Conservation (phyloP, 2,329 filamentous ascomycete species). For the Cladobotryum mycophilum region DNA sequence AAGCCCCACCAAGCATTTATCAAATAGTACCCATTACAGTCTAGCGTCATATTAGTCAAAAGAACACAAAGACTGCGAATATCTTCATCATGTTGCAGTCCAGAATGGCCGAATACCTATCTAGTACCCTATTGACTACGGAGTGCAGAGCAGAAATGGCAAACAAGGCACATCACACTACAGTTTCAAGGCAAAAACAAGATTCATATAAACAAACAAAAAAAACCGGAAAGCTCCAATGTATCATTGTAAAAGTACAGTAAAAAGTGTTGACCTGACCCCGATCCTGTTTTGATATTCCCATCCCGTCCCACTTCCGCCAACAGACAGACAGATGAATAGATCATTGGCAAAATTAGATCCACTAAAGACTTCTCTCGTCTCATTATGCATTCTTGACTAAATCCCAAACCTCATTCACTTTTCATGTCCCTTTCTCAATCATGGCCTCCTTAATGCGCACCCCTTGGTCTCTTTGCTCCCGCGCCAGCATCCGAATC, state of each 20-base stretch:
- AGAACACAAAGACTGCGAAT: too few relatives aligned
- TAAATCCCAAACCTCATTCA: background rate
- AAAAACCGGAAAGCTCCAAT: slow-evolving; percentile 1
- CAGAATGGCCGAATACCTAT: too few relatives aligned
- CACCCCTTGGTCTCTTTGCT: slow-evolving; percentile 37
- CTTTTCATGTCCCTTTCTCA: background rate
- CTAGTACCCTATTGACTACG: too few relatives aligned
- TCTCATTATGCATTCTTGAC: slow-evolving; percentile 8
- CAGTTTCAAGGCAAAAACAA: too few relatives aligned
- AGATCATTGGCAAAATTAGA: background rate
- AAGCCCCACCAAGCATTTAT: too few relatives aligned
- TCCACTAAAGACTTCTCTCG: slow-evolving; percentile 1
- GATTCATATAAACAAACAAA: background rate
- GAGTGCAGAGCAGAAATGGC: too few relatives aligned
- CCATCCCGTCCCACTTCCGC: background rate
- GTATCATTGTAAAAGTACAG: slow-evolving; percentile 10
- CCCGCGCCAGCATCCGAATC: slow-evolving; percentile 40
- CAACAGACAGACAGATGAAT: background rate
- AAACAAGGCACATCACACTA: too few relatives aligned
- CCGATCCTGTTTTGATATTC: slow-evolving; percentile 7
- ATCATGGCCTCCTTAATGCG: slow-evolving; percentile 22
- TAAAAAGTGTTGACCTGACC: background rate
- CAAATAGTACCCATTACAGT: too few relatives aligned
- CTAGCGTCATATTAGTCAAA: too few relatives aligned
- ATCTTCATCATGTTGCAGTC: too few relatives aligned